These are phyloP conservation scores for Fusarium tanahbumbuense DNA, from an alignment of 2,329 filamentous ascomycete genomes.

Conservation along the genomic window DNA sequence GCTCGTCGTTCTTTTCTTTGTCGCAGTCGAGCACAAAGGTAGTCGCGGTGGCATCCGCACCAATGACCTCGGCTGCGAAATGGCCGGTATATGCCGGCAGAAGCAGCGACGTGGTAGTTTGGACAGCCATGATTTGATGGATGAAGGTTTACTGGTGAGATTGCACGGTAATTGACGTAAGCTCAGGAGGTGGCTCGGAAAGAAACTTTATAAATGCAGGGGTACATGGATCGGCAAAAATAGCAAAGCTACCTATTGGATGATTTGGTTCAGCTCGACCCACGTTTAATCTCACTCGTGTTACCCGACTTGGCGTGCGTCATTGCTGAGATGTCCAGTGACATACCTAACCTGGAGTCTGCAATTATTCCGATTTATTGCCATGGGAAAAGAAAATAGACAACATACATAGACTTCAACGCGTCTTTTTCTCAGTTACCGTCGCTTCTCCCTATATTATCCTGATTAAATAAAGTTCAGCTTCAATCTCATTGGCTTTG, in stretches of 20 bases:
- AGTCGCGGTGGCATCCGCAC: not conserved
- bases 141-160: not conserved
- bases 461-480: too few species aligned
- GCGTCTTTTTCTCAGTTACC: too few species aligned
- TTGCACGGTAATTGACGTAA: not conserved
- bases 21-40: not conserved
- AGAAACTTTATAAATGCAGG: not conserved
- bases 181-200: not conserved
- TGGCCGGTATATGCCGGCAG: not conserved
- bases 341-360: not conserved
- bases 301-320: not conserved
- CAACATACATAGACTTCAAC: too few species aligned
- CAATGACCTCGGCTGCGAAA: not conserved
- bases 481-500: not conserved
- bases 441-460: too few species aligned
- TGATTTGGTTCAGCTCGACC: rapidly evolving
- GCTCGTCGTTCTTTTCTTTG: not conserved
- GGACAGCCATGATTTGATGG: not conserved
- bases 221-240: not conserved
- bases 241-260: not conserved
- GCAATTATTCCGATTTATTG: not conserved
- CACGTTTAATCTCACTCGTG: not conserved
- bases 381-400: not conserved
- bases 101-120: not conserved
- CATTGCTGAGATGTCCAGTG: not conserved